phyloP scores from a whole-genome alignment of 2,329 filamentous ascomycete genomes.

The Alternaria arbusti region DNA sequence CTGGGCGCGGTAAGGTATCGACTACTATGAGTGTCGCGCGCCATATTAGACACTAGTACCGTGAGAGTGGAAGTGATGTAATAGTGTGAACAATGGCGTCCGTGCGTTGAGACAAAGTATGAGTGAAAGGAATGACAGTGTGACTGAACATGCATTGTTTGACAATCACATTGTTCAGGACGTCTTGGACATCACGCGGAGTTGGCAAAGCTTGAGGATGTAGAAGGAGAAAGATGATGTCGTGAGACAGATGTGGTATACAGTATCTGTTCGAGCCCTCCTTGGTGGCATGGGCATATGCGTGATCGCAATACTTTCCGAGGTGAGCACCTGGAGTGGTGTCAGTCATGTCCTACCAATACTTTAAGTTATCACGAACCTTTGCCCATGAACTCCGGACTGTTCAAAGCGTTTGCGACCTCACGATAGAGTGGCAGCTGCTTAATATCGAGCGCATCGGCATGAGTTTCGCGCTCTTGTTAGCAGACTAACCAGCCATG shows the following conservation, averaged over 20 bases:
- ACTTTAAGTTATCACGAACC: no score
- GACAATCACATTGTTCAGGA: background rate
- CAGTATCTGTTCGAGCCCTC: no score
- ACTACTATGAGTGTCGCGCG: background rate
- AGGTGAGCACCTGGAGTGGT: no score
- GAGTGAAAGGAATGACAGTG: background rate
- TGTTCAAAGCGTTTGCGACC: no score
- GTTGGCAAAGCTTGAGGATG: accelerated
- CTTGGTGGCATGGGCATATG: no score
- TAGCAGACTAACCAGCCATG: no score
- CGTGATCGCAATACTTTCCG: no score
- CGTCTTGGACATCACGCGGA: background rate
- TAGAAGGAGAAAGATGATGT: accelerated
- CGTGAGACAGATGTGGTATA: background rate
- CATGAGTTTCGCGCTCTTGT: no score
- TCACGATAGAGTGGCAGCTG: no score
- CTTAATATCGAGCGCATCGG: no score
- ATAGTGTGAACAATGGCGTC: background rate
- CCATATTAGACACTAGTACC: background rate
- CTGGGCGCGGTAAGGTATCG: background rate
- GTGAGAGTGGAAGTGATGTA: background rate
- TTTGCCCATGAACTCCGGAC: no score
- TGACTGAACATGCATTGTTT: background rate
- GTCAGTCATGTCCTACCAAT: no score
- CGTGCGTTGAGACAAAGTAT: background rate